Evolutionary conservation across 1,284 basidiomycete genomes (phyloP).

Genomic region (Irpex sp.): DNA sequence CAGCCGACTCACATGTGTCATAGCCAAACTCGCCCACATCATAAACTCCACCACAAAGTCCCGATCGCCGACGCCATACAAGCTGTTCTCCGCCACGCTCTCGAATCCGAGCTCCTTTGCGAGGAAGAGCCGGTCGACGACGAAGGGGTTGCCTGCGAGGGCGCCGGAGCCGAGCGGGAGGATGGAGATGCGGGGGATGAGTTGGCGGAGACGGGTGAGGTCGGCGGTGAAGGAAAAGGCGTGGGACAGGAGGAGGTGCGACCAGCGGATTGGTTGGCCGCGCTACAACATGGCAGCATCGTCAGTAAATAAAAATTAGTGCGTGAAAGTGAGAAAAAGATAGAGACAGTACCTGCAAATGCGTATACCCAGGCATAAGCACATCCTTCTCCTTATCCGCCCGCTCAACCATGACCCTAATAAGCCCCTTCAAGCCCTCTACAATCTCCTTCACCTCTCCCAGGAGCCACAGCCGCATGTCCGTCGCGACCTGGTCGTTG

Average conservation of each 20-base stretch:
- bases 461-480: slow-evolving; percentile 95
- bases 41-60: slow-evolving; percentile 97
- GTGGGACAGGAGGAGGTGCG: slow-evolving; percentile 93
- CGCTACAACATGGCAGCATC: slow-evolving; percentile 53
- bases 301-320: background rate
- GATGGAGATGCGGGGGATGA: slow-evolving; percentile 86
- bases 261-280: slow-evolving; percentile 98
- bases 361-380: slow-evolving; percentile 95
- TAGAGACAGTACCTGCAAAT: slow-evolving; percentile 69
- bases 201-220: slow-evolving; percentile 81
- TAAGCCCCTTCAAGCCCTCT: slow-evolving; percentile 71
- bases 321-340: no score
- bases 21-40: slow-evolving; percentile 93
- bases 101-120: slow-evolving; percentile 83
- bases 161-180: slow-evolving; percentile 94
- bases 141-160: slow-evolving; percentile 95
- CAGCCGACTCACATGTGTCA: slow-evolving; percentile 92
- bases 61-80: slow-evolving; percentile 94
- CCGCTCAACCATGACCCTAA: slow-evolving; percentile 86
- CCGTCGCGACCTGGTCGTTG: slow-evolving; percentile 98
- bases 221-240: slow-evolving; percentile 90
- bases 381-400: slow-evolving; percentile 91
- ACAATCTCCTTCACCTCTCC: slow-evolving; percentile 75
- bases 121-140: slow-evolving; percentile 86
- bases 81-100: slow-evolving; percentile 86